Evolutionary conservation across 257 asterid genomes (phyloP).

Genomic region (Nicotiana undulata): DNA sequence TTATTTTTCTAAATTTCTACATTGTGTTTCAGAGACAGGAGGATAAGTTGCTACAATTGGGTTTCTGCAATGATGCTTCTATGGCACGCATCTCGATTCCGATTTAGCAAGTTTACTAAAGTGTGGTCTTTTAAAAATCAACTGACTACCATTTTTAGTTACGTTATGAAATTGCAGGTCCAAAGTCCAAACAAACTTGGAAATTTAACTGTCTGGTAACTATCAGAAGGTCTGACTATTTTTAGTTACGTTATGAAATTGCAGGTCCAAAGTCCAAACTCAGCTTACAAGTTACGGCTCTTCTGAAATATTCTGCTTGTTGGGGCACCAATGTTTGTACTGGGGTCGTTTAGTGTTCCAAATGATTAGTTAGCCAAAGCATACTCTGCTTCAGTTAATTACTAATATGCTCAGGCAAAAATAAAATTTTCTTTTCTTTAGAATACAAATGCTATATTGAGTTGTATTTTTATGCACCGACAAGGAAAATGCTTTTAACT

Average conservation of each 20-base stretch:
- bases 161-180: no score
- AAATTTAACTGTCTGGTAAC: background rate
- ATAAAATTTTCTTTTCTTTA: no score
- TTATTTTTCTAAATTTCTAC: background rate
- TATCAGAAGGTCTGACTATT: background rate
- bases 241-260: background rate
- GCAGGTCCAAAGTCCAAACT: conserved; percentile 1
- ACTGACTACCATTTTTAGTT: no score
- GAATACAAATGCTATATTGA: no score
- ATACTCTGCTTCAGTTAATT: no score
- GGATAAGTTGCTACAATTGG: background rate
- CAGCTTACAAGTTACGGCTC: background rate
- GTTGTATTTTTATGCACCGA: no score
- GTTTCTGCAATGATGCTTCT: background rate
- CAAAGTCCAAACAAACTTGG: background rate
- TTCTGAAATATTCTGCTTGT: conserved; percentile 5
- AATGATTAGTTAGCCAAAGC: background rate
- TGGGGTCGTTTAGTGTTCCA: background rate
- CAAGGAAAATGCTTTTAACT: no score
- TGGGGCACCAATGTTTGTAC: background rate
- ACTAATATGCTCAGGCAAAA: no score
- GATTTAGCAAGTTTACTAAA: background rate
- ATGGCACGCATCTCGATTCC: background rate
- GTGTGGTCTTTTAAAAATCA: no score
- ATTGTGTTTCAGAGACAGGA: background rate